phyloP scores from a whole-genome alignment of 345 rosid species.

The Ceriops zippeliana region DNA sequence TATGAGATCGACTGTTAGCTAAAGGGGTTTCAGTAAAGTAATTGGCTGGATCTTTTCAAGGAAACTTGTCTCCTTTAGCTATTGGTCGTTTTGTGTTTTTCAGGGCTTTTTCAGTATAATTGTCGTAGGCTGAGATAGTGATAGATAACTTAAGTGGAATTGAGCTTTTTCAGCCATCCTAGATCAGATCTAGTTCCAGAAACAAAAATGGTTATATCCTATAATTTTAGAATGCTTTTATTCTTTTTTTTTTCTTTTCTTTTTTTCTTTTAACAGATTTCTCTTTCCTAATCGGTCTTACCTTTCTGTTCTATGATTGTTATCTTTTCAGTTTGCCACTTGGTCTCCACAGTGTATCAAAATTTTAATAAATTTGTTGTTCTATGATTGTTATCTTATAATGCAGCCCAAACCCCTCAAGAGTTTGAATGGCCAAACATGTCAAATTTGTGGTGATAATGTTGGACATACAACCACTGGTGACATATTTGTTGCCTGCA shows the following conservation, averaged over 20 bases:
- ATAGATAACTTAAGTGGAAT: neutral
- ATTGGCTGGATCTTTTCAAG: neutral
- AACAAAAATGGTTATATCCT: neutral
- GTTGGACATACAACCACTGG: slow-evolving; percentile 61
- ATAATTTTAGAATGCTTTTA: neutral
- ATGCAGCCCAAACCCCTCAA: slow-evolving; percentile 86
- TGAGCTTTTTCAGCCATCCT: neutral
- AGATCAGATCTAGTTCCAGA: neutral
- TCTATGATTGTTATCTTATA: neutral
- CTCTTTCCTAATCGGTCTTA: no score
- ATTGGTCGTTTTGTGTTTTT: neutral
- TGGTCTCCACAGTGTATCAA: neutral
- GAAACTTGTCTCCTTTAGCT: neutral
- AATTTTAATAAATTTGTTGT: slow-evolving; percentile 19
- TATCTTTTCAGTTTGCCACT: neutral
- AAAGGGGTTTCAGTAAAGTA: neutral
- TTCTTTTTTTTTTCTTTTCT: neutral
- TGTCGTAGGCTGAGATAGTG: slow-evolving; percentile 3
- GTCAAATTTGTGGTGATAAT: slow-evolving; percentile 95
- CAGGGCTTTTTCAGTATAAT: no score
- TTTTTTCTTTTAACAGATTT: neutral
- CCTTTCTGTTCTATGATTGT: neutral
- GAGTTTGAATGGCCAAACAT: slow-evolving; percentile 66
- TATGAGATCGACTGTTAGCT: neutral
- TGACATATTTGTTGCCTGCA: slow-evolving; percentile 92